Evolutionary conservation across 257 asterid species (phyloP).

Genomic region (Nicotiana undulata): DNA sequence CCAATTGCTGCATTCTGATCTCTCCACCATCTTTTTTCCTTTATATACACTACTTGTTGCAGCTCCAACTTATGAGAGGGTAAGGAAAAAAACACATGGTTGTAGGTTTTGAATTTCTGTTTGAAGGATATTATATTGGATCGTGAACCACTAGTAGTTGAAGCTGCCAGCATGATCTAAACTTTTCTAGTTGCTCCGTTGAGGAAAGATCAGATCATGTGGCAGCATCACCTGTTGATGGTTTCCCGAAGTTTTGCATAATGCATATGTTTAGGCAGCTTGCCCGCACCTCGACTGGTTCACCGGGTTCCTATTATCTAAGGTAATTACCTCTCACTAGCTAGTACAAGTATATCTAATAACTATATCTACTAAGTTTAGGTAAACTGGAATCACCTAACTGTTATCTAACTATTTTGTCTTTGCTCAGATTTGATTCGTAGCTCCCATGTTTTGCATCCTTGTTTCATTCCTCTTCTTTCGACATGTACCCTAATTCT

Average conservation of each 20-base stretch:
- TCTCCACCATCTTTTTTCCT: neutral
- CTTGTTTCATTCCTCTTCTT: neutral
- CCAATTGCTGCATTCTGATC: neutral
- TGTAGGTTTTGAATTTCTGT: neutral
- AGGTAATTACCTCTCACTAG: no score
- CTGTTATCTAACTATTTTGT: no score
- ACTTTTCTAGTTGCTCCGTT: conserved; percentile 11
- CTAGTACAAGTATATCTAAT: no score
- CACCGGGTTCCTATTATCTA: no score
- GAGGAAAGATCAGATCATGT: conserved; percentile 30
- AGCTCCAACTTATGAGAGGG: neutral
- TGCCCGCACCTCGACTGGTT: no score
- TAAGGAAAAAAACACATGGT: neutral
- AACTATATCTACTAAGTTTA: no score
- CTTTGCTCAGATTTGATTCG: no score
- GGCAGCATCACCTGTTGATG: conserved; percentile 24
- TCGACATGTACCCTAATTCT: neutral
- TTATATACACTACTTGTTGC: neutral
- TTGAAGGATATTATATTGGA: neutral
- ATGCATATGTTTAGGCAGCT: no score
- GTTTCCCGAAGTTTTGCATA: neutral
- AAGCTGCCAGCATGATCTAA: conserved; percentile 94
- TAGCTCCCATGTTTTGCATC: neutral
- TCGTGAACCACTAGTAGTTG: conserved; percentile 30
- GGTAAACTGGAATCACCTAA: no score